These are phyloP conservation scores for Komagataella ulmi DNA, from an alignment of 805 yeast genomes.

Conservation along the genomic window DNA sequence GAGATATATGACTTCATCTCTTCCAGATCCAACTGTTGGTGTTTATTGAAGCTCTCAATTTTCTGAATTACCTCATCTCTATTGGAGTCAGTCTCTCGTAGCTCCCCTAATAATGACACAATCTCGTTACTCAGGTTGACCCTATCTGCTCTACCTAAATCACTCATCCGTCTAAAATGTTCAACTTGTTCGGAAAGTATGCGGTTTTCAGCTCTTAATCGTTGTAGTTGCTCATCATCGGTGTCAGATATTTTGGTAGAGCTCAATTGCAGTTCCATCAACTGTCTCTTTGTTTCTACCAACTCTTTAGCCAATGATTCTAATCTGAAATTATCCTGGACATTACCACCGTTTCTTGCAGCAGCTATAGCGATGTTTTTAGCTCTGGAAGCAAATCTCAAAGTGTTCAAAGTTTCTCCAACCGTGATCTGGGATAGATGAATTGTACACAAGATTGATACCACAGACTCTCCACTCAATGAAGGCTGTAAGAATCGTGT, in stretches of 20 bases:
- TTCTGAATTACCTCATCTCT: conserved; percentile 28
- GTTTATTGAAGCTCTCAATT: conserved; percentile 33
- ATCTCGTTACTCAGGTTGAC: conserved; percentile 46
- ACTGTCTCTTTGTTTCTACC: conserved; percentile 46
- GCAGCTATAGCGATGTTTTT: conserved; percentile 71
- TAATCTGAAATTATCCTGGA: conserved; percentile 29
- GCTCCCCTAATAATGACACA: conserved; percentile 41
- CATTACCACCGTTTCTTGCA: conserved; percentile 28
- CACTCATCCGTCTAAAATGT: conserved; percentile 53
- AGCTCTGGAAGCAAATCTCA: conserved; percentile 88
- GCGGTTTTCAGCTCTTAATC: conserved; percentile 45
- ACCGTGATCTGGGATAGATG: conserved; percentile 46
- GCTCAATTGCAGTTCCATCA: conserved; percentile 20
- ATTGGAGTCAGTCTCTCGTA: conserved; percentile 15
- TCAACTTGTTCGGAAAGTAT: conserved; percentile 55
- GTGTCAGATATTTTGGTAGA: conserved; percentile 1
- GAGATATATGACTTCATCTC: conserved; percentile 46
- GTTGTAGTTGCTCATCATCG: conserved; percentile 19
- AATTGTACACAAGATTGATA: conserved; percentile 78
- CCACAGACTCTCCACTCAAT: conserved; percentile 72
- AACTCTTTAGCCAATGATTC: conserved; percentile 44
- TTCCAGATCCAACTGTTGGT: conserved; percentile 36
- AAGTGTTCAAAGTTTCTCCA: conserved; percentile 77
- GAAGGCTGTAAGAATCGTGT: conserved; percentile 90
- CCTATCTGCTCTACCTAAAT: conserved; percentile 18